Conservation (phyloP, 2,329 filamentous ascomycete species). For the Aspergillus pseudoglaucus region DNA sequence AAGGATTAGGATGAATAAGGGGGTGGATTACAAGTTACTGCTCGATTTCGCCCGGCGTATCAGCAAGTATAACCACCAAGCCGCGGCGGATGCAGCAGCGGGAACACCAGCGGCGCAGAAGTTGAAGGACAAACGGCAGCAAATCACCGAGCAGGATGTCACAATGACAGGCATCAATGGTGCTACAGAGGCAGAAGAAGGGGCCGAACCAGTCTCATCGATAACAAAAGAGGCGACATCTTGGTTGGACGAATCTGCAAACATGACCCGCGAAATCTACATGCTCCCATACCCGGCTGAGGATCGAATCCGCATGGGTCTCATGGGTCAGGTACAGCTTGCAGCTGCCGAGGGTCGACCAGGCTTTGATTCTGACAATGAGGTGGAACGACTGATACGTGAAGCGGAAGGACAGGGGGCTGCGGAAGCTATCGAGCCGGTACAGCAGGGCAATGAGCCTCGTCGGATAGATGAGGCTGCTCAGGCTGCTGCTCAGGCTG, state of each 20-base stretch:
- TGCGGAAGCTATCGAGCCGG: constrained; percentile 36
- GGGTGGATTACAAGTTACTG: constrained; percentile 39
- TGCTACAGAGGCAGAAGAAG: constrained; percentile 12
- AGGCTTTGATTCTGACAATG: constrained; percentile 50
- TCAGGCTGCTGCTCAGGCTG: constrained; percentile 27
- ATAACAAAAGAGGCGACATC: constrained; percentile 35
- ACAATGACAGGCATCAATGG: constrained; percentile 30
- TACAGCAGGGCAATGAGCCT: constrained; percentile 26
- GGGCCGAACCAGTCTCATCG: constrained; percentile 27
- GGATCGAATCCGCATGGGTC: constrained; percentile 38
- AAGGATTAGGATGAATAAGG: constrained; percentile 18
- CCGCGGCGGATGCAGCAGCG: constrained; percentile 36
- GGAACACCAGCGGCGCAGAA: constrained; percentile 15
- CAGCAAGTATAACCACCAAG: constrained; percentile 42
- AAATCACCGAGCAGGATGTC: constrained; percentile 21
- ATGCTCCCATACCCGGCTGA: constrained; percentile 41
- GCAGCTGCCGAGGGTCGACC: constrained; percentile 45
- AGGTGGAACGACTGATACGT: constrained; percentile 42
- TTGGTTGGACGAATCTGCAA: constrained; percentile 38
- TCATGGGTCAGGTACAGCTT: constrained; percentile 41
- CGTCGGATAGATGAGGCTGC: constrained; percentile 27
- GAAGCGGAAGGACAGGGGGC: constrained; percentile 50
- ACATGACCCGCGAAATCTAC: constrained; percentile 33
- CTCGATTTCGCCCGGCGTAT: constrained; percentile 42
- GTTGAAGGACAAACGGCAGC: constrained; percentile 12